Evolutionary conservation across 2,329 filamentous ascomycete genomes (phyloP), one percentile per base, ranked within the genome.

Genomic region (Alternaria viburni): DNA sequence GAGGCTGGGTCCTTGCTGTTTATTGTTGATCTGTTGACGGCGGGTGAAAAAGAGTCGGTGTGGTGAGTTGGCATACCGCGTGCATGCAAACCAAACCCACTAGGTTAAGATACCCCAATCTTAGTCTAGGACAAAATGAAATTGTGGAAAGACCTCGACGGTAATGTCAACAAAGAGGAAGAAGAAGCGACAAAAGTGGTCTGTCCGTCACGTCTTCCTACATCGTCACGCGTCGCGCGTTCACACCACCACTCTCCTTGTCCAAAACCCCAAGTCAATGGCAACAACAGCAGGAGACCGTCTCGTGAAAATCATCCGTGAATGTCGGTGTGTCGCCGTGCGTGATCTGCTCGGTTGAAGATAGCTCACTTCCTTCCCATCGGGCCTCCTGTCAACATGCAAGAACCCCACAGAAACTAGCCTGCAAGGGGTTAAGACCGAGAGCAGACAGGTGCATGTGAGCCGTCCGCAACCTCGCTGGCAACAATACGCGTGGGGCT

Each of bases 241-340:
- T 52, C 59, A 52, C 32, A 3, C 2, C 49, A 51, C 19, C 21
- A 51, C 47, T 5, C 19, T 43, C 13, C 23, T 6, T 6, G 17
- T 8, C 32, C 13, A 36, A n/a, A 11, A 9, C 6, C 3, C 6
- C 44, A 6, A 46, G 12, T 15, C 21, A 21, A 46, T 47, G 21
- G 15, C 8, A 25, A 5, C 23, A 25, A 8, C 3, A 6, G 19
- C 32, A 17, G 19, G 21, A 54, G 15, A 54, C 36, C 7, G 10
- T 54, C n/a, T 54, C 49, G 52, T 28, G 23, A 54, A 54, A 19
- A 54, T 54, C 10, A 36, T 54, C 30, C 36, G 30, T 54, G 52
- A 54, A 54, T 54, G 52, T 54, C 52, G 52, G 52, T 54, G 52
- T 54, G 52, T 54, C 15, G 17, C 19, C 36, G 49, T 52, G 19